Conservation (phyloP, 2,329 filamentous ascomycete species). For the Cryoendolithus antarcticus region DNA sequence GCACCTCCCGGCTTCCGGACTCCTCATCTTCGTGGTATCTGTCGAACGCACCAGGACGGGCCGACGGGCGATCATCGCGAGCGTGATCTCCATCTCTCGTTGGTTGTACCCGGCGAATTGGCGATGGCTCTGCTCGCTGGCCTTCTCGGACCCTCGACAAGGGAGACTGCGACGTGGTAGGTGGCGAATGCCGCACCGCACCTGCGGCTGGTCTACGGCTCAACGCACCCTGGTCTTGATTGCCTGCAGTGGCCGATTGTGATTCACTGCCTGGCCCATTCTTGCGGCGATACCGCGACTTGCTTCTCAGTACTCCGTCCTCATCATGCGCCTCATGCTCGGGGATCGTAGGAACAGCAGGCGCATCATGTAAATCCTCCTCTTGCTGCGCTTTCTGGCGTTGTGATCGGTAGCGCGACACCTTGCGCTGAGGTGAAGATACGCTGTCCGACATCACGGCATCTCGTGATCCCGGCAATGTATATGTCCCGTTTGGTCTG, state of each 20-base stretch:
- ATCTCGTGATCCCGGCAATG: no score
- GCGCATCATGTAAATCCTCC: conserved; percentile 3
- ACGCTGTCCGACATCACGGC: conserved; percentile 7
- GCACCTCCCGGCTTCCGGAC: no score
- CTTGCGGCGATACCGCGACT: conserved; percentile 21
- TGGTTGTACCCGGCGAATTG: background rate
- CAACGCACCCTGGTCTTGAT: background rate
- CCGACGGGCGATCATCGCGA: no score
- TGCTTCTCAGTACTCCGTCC: conserved; percentile 15
- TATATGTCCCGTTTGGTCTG: no score
- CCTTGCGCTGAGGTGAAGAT: conserved; percentile 25
- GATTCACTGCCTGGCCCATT: conserved; percentile 1
- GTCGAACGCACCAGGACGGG: no score
- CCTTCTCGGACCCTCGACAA: background rate
- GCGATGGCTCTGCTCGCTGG: background rate
- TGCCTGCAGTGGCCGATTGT: no score
- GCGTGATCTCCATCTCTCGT: no score
- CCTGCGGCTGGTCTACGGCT: conserved; percentile 5
- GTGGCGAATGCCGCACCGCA: background rate
- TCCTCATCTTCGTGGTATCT: no score
- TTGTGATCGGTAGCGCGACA: conserved; percentile 48
- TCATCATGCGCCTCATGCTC: conserved; percentile 6
- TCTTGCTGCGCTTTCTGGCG: conserved; percentile 19
- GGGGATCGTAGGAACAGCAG: conserved; percentile 1
- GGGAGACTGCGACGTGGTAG: conserved; percentile 2